phyloP scores from a whole-genome alignment of 805 yeast genomes.

The Teunomyces stri region DNA sequence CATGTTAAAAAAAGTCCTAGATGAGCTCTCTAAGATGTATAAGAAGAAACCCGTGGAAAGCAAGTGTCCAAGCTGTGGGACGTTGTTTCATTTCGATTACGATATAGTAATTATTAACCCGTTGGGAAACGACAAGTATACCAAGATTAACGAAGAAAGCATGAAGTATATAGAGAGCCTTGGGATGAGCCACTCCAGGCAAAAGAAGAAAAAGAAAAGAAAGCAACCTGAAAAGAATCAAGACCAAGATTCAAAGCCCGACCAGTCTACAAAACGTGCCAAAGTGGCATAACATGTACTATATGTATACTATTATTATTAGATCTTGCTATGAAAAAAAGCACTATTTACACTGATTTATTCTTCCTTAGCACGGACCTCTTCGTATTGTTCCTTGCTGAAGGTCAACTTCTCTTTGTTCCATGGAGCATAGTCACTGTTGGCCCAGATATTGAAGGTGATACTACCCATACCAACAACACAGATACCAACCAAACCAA shows the following conservation, averaged over 20 bases:
- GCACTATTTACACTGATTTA: slow-evolving; percentile 4
- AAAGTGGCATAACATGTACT: slow-evolving; percentile 1
- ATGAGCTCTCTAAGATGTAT: slow-evolving; percentile 14
- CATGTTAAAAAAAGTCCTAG: slow-evolving; percentile 22
- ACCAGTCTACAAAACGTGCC: background rate
- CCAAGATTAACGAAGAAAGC: slow-evolving; percentile 6
- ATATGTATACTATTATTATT: background rate
- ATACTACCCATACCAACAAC: slow-evolving; percentile 40
- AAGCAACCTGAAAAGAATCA: background rate
- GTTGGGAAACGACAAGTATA: slow-evolving; percentile 7
- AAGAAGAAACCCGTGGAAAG: slow-evolving; percentile 8
- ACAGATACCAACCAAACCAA: slow-evolving; percentile 41
- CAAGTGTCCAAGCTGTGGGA: slow-evolving; percentile 34
- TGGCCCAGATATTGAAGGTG: slow-evolving; percentile 39
- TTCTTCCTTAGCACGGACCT: slow-evolving; percentile 18
- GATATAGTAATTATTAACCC: slow-evolving; percentile 37
- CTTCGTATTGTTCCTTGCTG: slow-evolving; percentile 30
- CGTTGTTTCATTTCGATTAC: slow-evolving; percentile 16
- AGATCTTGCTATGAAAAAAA: background rate
- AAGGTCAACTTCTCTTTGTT: slow-evolving; percentile 40
- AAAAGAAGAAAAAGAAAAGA: slow-evolving; percentile 7
- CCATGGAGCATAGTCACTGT: slow-evolving; percentile 43
- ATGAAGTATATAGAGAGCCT: background rate
- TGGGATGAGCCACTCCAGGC: slow-evolving; percentile 21
- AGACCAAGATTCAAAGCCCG: background rate